Evolutionary conservation across 140 eudicot genomes (phyloP), one percentile per base, ranked within the genome.

Genomic region (Oenanthe javanica): DNA sequence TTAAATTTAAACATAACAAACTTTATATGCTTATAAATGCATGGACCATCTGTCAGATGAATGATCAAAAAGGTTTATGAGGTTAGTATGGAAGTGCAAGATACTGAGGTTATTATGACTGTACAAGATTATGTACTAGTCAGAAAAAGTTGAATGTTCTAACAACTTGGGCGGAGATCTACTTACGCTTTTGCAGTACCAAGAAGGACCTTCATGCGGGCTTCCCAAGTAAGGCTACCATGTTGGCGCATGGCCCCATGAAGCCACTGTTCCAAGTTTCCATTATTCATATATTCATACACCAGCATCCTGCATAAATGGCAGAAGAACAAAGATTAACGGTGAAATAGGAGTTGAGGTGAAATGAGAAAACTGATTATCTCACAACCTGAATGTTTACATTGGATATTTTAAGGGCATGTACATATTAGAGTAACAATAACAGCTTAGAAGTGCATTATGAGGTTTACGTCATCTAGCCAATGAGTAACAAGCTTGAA

Each of bases 151-250:
- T 46, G 0, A 27, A 42, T 25, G 43, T 21, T 46, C 11, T 9
- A 12, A 31, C 78, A 47, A 74, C 18, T 47, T 47, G 59, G 19
- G 78, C n/a, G 0, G 12, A 49, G 52, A 79, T 78, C 19, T 46
- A 89, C 97, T 93, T 90, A 93, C 97, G 96, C 97, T 86, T 93
- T 93, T 25, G 96, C 97, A 50, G 92, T 93, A 72, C 97, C 97
- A 80, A 93, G 89, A 82, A 94, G 93, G 84, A 94, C 97, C 84
- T 94, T 94, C 90, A 90, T 91, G 59, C 97, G 96, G 52, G 97
- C 94, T 81, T 94, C 97, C 98, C 98, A 94, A 43, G 98, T 90
- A 78, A 94, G 88, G 45, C 78, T 84, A 54, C 94, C 97, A 76
- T 87, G 87, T 73, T 91, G 94, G 46, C 84, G 88, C 87, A 86